phyloP scores from a whole-genome alignment of 2,329 filamentous ascomycete genomes.

The Cryphonectria parasitica region DNA sequence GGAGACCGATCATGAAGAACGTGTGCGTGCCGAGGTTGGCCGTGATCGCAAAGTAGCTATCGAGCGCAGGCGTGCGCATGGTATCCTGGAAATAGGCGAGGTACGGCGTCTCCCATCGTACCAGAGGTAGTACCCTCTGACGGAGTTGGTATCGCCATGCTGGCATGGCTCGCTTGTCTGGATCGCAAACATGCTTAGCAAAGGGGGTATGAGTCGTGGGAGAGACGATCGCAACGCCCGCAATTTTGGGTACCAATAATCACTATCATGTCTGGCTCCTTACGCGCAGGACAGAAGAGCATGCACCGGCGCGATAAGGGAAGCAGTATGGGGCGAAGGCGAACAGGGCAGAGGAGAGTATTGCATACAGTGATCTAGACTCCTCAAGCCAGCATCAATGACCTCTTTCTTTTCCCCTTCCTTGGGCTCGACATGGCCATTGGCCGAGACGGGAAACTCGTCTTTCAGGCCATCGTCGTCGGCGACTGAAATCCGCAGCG shows the following conservation, averaged over 20 bases:
- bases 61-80: constrained; percentile 80
- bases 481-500: constrained; percentile 18
- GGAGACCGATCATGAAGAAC: constrained; percentile 96
- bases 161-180: constrained; percentile 83
- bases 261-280: not conserved
- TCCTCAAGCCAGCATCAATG: constrained; percentile 77
- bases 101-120: constrained; percentile 94
- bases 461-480: constrained; percentile 42
- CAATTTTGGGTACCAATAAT: not conserved
- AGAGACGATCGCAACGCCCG: not conserved
- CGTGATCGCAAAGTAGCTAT: constrained; percentile 95
- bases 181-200: constrained; percentile 28
- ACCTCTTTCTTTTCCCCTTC: constrained; percentile 37
- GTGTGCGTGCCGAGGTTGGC: constrained; percentile 97
- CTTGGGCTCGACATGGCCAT: constrained; percentile 19
- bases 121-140: constrained; percentile 79
- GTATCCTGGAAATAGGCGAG: constrained; percentile 83
- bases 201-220: not conserved
- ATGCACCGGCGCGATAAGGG: not conserved
- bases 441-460: constrained; percentile 19
- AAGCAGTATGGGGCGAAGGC: constrained; percentile 14
- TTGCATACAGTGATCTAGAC: constrained; percentile 74
- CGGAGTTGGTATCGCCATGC: constrained; percentile 87
- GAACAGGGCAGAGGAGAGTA: not conserved
- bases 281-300: not conserved